These are phyloP conservation scores for Colletotrichum orchidophilum DNA, from an alignment of 2,329 filamentous ascomycete genomes.

Conservation along the genomic window DNA sequence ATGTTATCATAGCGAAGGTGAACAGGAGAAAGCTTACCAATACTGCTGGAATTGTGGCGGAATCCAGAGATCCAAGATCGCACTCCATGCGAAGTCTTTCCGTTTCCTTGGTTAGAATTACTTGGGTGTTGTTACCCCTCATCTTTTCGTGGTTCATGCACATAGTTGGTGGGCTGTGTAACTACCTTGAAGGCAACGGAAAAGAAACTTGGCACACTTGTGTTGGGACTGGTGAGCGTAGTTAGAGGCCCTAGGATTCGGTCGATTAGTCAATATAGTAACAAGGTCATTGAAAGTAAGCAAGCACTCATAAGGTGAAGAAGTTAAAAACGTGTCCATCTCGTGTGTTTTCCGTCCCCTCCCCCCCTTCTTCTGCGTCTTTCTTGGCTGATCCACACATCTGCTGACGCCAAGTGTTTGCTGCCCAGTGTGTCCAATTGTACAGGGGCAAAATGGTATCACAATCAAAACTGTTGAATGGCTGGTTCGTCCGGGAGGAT, in stretches of 20 bases:
- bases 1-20: no score
- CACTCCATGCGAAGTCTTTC: background rate
- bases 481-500: background rate
- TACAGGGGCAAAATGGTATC: background rate
- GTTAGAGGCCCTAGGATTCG: background rate
- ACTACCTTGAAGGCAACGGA: conserved; percentile 1
- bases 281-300: background rate
- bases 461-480: background rate
- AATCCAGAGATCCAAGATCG: no score
- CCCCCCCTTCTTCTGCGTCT: background rate
- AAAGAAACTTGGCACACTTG: conserved; percentile 10
- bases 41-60: no score
- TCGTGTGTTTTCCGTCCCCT: background rate
- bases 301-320: background rate
- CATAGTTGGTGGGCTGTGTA: conserved; percentile 8
- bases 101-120: background rate
- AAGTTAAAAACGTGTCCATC: background rate
- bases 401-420: conserved; percentile 32
- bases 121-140: background rate
- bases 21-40: no score
- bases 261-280: background rate
- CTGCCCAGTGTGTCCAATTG: conserved; percentile 21
- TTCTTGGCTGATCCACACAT: conserved; percentile 34
- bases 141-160: background rate
- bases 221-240: background rate